phyloP scores from a whole-genome alignment of 2,329 filamentous ascomycete genomes.

The Curvularia hawaiiensis region DNA sequence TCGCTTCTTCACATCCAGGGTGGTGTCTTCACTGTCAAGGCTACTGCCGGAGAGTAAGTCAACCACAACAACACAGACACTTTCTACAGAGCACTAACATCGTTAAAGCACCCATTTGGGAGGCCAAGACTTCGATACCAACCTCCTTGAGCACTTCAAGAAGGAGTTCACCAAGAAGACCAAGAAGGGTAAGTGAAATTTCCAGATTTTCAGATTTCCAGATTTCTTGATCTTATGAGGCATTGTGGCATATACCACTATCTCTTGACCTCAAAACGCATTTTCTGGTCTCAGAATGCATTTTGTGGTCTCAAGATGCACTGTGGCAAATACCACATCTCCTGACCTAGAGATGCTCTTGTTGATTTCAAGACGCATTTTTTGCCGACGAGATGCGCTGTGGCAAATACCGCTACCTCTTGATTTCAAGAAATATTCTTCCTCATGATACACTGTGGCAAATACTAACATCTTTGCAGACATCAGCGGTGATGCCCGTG shows the following conservation, averaged over 20 bases:
- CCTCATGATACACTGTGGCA: background rate
- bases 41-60: conserved; percentile 85
- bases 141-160: conserved; percentile 94
- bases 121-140: conserved; percentile 96
- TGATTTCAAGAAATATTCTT: no score
- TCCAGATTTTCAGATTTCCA: no score
- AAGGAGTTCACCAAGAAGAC: conserved; percentile 88
- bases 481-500: conserved; percentile 82
- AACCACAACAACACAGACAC: background rate
- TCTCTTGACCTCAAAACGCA: no score
- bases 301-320: background rate
- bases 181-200: conserved; percentile 25
- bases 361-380: no score
- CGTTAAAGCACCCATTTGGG: conserved; percentile 74
- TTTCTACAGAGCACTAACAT: background rate
- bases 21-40: conserved; percentile 99
- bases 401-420: no score
- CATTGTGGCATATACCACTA: no score
- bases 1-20: conserved; percentile 98
- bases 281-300: background rate
- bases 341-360: no score
- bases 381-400: no score
- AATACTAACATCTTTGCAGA: conserved; percentile 12
- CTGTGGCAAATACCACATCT: background rate
- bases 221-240: no score